Base-by-base conservation (phyloP, 1,139 yeast genomes). In the Saccharomycopsis hybrid region DNA sequence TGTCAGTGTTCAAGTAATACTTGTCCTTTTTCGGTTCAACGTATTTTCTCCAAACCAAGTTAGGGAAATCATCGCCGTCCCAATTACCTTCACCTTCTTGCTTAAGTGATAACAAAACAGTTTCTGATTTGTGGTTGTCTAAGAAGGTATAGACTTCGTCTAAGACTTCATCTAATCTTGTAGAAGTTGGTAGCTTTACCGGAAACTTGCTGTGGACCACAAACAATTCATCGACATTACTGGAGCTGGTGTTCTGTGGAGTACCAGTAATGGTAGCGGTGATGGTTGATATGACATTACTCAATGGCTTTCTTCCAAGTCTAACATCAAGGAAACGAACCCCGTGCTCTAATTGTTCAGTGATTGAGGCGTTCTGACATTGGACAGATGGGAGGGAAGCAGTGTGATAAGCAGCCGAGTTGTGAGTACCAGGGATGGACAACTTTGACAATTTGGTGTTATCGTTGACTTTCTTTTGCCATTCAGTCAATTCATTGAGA, bases 161-260 rank as follows among this genome's bases (percentile, higher is more conserved):
- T 59, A 77, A 74, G 30, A 66, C 75, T 48, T 66, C 72, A 35
- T 61, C 61, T 58, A 77, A 74, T 62, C 70, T 74, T 56, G 73
- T 69, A n/a, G 84, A 78, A 57, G 77, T 76, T 18, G 82, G 77
- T 44, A 84, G 66, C 53, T 73, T 75, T 41, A 85, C 87, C 0
- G 94, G 90, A 66, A 85, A 84, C 56, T 80, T 80, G 41, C 90
- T 90, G 62, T 85, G 92, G 55, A 81, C 77, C 11, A 84, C 85
- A 59, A 81, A 81, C 57, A 85, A 71, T 53, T 80, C 81, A 56
- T 75, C 71, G 51, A 76, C 76, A 11, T 64, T 65, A 8, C 60
- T 65, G 49, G 72, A 72, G 27, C 72, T 73, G 47, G 66, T 70
- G 7, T 55, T 47, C 3, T 61, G 53, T 4, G 29, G 29, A 2